phyloP scores from a whole-genome alignment of 1,284 basidiomycete species.

The Lentinula novae-zelandiae region DNA sequence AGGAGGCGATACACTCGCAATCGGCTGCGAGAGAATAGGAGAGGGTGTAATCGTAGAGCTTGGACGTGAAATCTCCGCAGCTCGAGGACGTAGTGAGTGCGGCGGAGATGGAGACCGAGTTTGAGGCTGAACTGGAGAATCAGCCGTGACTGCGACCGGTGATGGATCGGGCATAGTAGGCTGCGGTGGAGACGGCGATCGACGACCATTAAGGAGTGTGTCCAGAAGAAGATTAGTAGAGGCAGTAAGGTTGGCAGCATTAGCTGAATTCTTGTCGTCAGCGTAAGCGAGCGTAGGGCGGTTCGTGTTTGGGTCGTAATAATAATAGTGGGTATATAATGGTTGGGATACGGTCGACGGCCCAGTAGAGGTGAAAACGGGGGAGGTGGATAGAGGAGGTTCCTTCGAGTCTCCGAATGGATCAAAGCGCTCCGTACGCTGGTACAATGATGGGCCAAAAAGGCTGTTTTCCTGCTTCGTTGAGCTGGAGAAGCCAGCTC shows the following conservation, averaged over 20 bases:
- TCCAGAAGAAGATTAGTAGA: slow-evolving; percentile 10
- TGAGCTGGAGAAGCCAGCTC: slow-evolving; percentile 5
- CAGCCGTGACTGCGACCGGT: neutral
- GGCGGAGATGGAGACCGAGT: slow-evolving; percentile 11
- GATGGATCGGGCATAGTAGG: neutral
- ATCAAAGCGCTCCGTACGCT: slow-evolving; percentile 11
- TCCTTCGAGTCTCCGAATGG: slow-evolving; percentile 12
- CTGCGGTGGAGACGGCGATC: slow-evolving; percentile 14
- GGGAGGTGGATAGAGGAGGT: slow-evolving; percentile 1
- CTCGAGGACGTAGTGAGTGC: slow-evolving; percentile 4
- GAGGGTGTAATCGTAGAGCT: neutral
- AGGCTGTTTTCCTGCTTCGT: neutral
- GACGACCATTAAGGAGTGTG: slow-evolving; percentile 6
- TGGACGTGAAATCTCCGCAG: slow-evolving; percentile 4
- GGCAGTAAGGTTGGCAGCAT: slow-evolving; percentile 6
- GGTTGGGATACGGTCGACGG: slow-evolving; percentile 3
- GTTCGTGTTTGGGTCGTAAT: slow-evolving; percentile 14
- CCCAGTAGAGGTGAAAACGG: neutral
- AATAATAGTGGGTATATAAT: slow-evolving; percentile 14
- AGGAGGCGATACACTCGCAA: neutral
- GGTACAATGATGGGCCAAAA: slow-evolving; percentile 1
- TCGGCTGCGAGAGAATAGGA: neutral
- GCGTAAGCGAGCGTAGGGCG: slow-evolving; percentile 15
- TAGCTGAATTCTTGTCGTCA: neutral
- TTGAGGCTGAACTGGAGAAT: neutral